A percentile compares a stretch with the other conserved stretches of the same genome.
phyloP scores from a whole-genome alignment of 208 protist genomes.

The Zelonia costaricensis region DNA sequence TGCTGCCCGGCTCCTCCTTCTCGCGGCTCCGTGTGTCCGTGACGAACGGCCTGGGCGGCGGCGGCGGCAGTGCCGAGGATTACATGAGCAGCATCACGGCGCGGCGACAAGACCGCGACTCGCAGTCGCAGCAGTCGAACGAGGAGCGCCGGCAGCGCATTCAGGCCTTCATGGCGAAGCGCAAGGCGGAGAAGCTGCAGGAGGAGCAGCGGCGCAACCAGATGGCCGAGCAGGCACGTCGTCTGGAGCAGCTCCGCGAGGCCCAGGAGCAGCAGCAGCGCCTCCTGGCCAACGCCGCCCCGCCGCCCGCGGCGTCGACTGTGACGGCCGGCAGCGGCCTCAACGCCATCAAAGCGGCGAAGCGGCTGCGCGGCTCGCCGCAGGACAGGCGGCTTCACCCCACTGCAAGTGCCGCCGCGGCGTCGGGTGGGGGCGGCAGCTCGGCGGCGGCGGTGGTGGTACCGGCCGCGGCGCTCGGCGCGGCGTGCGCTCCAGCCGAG shows the following conservation, averaged over 20 bases:
- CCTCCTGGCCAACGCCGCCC: slow-evolving; percentile 1
- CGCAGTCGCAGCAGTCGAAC: slow-evolving; percentile 37
- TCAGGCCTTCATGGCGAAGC: slow-evolving; percentile 57
- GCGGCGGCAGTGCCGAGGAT: too few relatives aligned
- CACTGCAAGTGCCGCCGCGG: slow-evolving; percentile 9
- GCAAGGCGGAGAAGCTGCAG: slow-evolving; percentile 45
- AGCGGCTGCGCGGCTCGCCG: slow-evolving; percentile 9
- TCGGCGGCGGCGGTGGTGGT: background rate
- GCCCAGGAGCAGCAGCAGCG: slow-evolving; percentile 16
- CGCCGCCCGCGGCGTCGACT: background rate
- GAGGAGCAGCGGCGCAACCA: slow-evolving; percentile 30
- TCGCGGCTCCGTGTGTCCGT: slow-evolving; percentile 6
- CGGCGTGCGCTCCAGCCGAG: too few relatives aligned
- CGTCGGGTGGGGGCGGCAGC: too few relatives aligned
- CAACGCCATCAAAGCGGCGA: slow-evolving; percentile 33
- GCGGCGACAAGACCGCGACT: slow-evolving; percentile 15
- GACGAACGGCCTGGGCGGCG: too few relatives aligned
- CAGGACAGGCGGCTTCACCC: slow-evolving; percentile 1
- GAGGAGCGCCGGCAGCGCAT: slow-evolving; percentile 70
- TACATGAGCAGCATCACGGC: too few relatives aligned
- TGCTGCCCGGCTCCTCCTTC: slow-evolving; percentile 3
- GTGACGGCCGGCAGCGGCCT: slow-evolving; percentile 23
- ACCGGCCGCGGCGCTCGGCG: background rate
- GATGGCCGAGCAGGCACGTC: slow-evolving; percentile 7
- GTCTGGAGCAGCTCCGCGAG: slow-evolving; percentile 5